Percentiles rank a stretch among this genome's conserved stretches.
Evolutionary conservation across 208 protist genomes (phyloP).

Genomic region (Novymonas esmeraldas): DNA sequence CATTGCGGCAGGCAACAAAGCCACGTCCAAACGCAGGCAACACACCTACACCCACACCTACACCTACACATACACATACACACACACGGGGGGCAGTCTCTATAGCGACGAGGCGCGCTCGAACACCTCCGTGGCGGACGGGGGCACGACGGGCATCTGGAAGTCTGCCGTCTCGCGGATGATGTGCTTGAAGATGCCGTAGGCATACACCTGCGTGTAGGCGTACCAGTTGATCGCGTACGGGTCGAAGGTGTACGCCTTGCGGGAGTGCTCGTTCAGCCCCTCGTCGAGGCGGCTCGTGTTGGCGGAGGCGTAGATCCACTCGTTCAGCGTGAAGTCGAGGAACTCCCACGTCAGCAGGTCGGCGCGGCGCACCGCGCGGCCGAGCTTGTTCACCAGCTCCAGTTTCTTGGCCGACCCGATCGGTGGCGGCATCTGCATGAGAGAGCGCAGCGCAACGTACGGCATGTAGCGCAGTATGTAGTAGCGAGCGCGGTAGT

Average conservation of each 20-base stretch:
- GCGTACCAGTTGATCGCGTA: constrained; percentile 74
- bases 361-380: constrained; percentile 57
- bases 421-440: constrained; percentile 58
- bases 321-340: constrained; percentile 62
- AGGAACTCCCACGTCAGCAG: constrained; percentile 71
- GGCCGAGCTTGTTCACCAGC: constrained; percentile 45
- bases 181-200: constrained; percentile 78
- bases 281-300: constrained; percentile 49
- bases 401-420: constrained; percentile 52
- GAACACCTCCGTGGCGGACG: constrained; percentile 51
- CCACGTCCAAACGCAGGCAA: no score
- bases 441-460: constrained; percentile 34
- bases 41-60: no score
- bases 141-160: constrained; percentile 34
- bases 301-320: constrained; percentile 58
- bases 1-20: no score
- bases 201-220: constrained; percentile 72
- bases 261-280: constrained; percentile 42
- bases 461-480: constrained; percentile 70
- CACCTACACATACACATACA: no score
- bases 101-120: constrained; percentile 58
- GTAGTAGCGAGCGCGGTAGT: constrained; percentile 56
- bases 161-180: constrained; percentile 52
- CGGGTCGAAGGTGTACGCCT: constrained; percentile 61
- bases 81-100: background rate